Evolutionary conservation across 2,329 filamentous ascomycete genomes (phyloP).

Genomic region (Golovinomyces cichoracearum): DNA sequence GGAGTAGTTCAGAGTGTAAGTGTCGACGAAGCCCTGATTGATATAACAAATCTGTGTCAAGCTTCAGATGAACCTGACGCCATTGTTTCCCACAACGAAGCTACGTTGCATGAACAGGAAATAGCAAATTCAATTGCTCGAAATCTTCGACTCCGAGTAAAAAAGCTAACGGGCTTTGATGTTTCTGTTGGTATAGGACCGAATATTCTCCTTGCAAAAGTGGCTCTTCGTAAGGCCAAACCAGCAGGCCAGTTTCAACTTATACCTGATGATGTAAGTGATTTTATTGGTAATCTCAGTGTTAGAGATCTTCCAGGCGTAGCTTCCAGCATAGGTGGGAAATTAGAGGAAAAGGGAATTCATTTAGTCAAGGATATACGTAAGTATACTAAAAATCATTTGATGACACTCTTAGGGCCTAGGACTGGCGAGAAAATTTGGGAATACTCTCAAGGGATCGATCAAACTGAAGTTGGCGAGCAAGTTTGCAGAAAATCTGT

Average conservation of each 20-base stretch:
- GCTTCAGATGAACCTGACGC: slow-evolving; percentile 16
- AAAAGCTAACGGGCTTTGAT: slow-evolving; percentile 50
- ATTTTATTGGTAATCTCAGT: slow-evolving; percentile 49
- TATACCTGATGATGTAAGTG: slow-evolving; percentile 51
- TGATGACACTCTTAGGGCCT: slow-evolving; percentile 50
- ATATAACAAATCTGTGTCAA: slow-evolving; percentile 47
- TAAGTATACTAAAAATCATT: slow-evolving; percentile 45
- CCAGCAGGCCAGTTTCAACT: slow-evolving; percentile 82
- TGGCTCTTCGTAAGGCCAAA: slow-evolving; percentile 75
- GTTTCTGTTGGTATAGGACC: slow-evolving; percentile 81
- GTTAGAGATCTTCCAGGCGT: slow-evolving; percentile 73
- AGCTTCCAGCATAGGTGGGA: slow-evolving; percentile 68
- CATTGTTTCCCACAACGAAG: background rate
- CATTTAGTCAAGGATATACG: slow-evolving; percentile 64
- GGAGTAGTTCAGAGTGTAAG: slow-evolving; percentile 87
- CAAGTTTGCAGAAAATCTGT: slow-evolving; percentile 75
- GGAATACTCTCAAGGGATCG: slow-evolving; percentile 75
- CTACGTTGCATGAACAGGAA: slow-evolving; percentile 43
- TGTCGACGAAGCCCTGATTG: slow-evolving; percentile 79
- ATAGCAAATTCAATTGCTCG: slow-evolving; percentile 48
- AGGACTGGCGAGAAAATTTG: slow-evolving; percentile 81
- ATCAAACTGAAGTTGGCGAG: slow-evolving; percentile 61
- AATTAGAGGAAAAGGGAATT: slow-evolving; percentile 66
- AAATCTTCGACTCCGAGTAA: slow-evolving; percentile 40
- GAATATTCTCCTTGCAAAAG: slow-evolving; percentile 75